Conservation (phyloP, 2,329 filamentous ascomycete species). For the Neofusicoccum parvum region DNA sequence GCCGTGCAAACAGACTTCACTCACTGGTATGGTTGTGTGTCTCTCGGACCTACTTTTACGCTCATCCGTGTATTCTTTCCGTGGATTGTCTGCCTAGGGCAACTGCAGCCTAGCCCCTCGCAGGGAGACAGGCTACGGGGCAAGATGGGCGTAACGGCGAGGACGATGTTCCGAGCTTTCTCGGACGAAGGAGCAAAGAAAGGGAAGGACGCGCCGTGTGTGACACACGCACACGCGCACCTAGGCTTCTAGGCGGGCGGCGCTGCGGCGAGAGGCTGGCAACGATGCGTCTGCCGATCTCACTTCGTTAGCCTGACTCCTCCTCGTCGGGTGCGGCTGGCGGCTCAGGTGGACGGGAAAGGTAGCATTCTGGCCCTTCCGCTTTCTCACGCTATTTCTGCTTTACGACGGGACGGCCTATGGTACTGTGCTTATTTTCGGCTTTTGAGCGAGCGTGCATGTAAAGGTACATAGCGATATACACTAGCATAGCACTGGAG, state of each 20-base stretch:
- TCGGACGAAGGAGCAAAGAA: constrained; percentile 1
- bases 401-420: background rate
- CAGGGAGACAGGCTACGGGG: background rate
- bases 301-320: no score
- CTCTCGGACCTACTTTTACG: background rate
- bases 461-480: no score
- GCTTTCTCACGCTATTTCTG: background rate
- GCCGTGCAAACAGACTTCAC: background rate
- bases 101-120: background rate
- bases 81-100: background rate
- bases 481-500: constrained; percentile 3
- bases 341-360: background rate
- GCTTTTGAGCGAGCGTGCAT: background rate
- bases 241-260: background rate
- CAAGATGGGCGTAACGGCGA: background rate
- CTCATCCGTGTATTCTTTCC: background rate
- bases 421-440: background rate
- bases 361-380: background rate
- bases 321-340: background rate
- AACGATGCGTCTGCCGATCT: no score
- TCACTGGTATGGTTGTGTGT: background rate
- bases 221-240: background rate
- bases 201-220: background rate
- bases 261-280: no score
- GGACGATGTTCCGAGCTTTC: background rate